Percentiles rank a stretch among this genome's conserved stretches.
phyloP scores from a whole-genome alignment of 1,139 yeast species.

The Geotrichum macrosporum region DNA sequence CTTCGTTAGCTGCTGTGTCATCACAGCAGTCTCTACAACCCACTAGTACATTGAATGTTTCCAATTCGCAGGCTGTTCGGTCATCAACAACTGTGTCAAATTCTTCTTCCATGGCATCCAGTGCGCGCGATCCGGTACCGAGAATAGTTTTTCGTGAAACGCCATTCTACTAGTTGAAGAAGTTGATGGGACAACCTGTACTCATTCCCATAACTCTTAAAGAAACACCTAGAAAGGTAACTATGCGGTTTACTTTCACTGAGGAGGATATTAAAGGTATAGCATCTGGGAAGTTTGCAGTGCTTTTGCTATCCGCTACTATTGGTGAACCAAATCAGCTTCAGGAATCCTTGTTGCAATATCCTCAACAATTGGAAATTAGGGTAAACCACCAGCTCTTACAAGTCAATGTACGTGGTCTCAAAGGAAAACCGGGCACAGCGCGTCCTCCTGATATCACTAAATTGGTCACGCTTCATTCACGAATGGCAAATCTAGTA shows the following conservation, averaged over 20 bases:
- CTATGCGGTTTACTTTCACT: constrained; percentile 9
- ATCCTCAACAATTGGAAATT: constrained; percentile 4
- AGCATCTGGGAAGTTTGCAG: not conserved
- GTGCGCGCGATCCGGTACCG: constrained; percentile 1
- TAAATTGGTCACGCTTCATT: constrained; percentile 16
- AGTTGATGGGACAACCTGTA: constrained; percentile 7
- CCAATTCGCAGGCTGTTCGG: not conserved
- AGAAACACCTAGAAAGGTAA: constrained; percentile 2
- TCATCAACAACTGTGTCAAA: not conserved
- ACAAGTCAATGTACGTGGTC: constrained; percentile 27
- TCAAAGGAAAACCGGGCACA: constrained; percentile 40
- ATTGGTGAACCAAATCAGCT: not conserved
- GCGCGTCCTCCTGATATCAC: constrained; percentile 41
- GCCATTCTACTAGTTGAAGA: constrained; percentile 13
- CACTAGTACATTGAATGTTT: too few relatives aligned
- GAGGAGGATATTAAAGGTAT: constrained; percentile 1
- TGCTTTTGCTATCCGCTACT: constrained; percentile 10
- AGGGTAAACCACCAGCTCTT: constrained; percentile 4
- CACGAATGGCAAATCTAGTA: constrained; percentile 26
- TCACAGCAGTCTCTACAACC: too few relatives aligned
- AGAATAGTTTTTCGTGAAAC: not conserved
- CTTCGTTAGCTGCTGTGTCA: too few relatives aligned
- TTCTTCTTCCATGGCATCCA: not conserved
- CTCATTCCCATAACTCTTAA: constrained; percentile 6
- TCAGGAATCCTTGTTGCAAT: constrained; percentile 4